phyloP scores from a whole-genome alignment of 2,329 filamentous ascomycete genomes.

The Scytalidium lignicola region DNA sequence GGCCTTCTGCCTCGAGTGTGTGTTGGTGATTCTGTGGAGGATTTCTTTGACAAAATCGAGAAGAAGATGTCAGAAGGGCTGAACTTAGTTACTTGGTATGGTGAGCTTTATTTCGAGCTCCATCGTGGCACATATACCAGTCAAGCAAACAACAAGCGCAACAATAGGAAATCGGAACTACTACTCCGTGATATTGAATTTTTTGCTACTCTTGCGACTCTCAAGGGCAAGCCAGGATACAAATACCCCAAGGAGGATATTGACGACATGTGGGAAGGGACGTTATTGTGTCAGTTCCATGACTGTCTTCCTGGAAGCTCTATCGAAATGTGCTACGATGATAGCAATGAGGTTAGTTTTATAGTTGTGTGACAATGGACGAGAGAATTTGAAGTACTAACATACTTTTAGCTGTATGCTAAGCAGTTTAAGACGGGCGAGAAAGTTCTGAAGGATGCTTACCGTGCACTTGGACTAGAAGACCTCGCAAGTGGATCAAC shows the following conservation, averaged over 20 bases:
- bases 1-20: constrained; percentile 81
- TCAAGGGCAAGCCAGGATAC: constrained; percentile 62
- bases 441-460: constrained; percentile 64
- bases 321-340: constrained; percentile 98
- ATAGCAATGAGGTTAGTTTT: constrained; percentile 68
- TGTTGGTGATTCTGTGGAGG: constrained; percentile 84
- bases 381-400: constrained; percentile 20
- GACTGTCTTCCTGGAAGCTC: constrained; percentile 92
- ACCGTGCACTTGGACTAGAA: constrained; percentile 60
- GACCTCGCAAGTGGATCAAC: constrained; percentile 36
- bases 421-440: constrained; percentile 75
- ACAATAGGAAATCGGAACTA: constrained; percentile 83
- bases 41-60: constrained; percentile 85
- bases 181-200: constrained; percentile 84
- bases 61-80: constrained; percentile 58
- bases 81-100: constrained; percentile 91
- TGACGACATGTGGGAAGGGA: constrained; percentile 91
- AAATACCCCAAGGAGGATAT: constrained; percentile 92
- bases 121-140: constrained; percentile 97
- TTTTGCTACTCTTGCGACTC: constrained; percentile 77
- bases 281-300: constrained; percentile 93
- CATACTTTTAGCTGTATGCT: constrained; percentile 61
- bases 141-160: constrained; percentile 93
- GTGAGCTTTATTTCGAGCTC: constrained; percentile 95
- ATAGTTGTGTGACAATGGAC: neutral